Conservation (phyloP, 2,329 filamentous ascomycete genomes). For the Aspergillus arachidicola region DNA sequence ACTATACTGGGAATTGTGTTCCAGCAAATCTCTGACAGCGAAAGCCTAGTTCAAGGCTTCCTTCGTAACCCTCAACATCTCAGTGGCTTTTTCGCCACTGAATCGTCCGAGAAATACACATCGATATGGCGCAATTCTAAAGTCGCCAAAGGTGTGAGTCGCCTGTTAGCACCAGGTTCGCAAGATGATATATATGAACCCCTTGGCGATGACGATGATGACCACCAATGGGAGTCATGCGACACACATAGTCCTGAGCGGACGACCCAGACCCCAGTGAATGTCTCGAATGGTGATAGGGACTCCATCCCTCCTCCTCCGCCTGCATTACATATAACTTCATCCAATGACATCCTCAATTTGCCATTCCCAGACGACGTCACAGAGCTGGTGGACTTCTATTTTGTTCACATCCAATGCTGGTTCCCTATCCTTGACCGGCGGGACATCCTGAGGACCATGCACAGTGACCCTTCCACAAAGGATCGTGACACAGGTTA, state of each 20-base stretch:
- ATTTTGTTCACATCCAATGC: neutral
- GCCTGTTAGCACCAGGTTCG: neutral
- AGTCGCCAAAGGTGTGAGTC: neutral
- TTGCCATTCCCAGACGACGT: neutral
- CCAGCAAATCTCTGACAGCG: neutral
- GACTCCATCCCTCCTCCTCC: neutral
- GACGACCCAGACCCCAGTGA: neutral
- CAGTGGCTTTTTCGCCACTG: neutral
- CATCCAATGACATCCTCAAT: neutral
- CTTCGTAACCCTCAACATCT: neutral
- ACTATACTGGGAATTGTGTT: neutral
- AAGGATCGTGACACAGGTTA: neutral
- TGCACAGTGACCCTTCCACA: neutral
- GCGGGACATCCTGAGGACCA: neutral
- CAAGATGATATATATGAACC: neutral
- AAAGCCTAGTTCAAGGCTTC: neutral
- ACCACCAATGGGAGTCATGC: neutral
- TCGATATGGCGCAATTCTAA: neutral
- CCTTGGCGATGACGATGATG: neutral
- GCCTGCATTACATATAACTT: neutral
- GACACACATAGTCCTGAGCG: neutral
- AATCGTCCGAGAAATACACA: neutral
- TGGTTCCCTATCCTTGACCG: neutral
- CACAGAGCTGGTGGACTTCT: neutral
- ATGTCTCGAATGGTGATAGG: neutral